phyloP scores from a whole-genome alignment of 495 filamentous ascomycete genomes.

The Patellaria atrata region DNA sequence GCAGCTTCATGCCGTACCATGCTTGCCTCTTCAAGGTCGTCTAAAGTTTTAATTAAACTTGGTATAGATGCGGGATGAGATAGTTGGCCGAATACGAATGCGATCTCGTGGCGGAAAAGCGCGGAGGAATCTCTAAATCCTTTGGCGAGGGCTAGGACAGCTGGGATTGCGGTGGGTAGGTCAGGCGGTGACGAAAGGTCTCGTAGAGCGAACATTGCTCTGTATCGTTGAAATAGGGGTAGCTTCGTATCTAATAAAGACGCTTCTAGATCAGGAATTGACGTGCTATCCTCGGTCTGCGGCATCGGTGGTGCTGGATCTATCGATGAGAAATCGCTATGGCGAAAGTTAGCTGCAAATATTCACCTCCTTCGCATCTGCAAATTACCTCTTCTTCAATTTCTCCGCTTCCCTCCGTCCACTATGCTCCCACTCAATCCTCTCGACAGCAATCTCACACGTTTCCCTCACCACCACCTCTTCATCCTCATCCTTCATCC shows the following conservation, averaged over 20 bases:
- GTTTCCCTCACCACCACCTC: conserved; percentile 84
- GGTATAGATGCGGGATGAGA: conserved; percentile 93
- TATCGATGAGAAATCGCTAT: conserved; percentile 84
- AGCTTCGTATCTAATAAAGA: conserved; percentile 61
- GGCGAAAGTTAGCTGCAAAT: conserved; percentile 11
- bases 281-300: conserved; percentile 34
- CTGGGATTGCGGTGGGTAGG: conserved; percentile 69
- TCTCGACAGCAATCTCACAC: conserved; percentile 87
- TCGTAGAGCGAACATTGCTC: conserved; percentile 93
- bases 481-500: conserved; percentile 51
- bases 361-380: not conserved
- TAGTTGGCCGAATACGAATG: conserved; percentile 95
- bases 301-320: conserved; percentile 88
- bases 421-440: conserved; percentile 86
- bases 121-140: conserved; percentile 78
- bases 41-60: conserved; percentile 61
- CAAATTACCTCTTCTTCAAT: conserved; percentile 54
- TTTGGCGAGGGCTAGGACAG: conserved; percentile 69
- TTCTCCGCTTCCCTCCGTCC: conserved; percentile 56
- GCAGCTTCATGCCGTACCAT: conserved; percentile 99
- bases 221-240: conserved; percentile 82
- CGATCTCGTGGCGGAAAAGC: conserved; percentile 95
- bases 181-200: conserved; percentile 87
- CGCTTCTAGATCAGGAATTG: conserved; percentile 59
- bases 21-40: conserved; percentile 64